Conservation (phyloP, 2,329 filamentous ascomycete genomes). For the Periconia macrospinosa region DNA sequence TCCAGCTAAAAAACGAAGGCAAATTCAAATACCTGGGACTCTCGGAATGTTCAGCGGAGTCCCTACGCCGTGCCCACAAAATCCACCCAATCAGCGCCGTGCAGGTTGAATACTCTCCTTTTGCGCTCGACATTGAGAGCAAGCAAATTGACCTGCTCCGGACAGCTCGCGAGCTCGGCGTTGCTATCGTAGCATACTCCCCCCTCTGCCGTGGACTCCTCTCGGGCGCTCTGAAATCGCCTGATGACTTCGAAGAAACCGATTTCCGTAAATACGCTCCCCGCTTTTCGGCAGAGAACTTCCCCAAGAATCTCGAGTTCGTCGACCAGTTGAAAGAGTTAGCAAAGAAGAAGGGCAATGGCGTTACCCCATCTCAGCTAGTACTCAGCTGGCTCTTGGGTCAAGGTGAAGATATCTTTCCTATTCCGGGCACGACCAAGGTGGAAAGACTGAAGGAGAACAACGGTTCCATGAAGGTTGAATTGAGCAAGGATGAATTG, state of each 20-base stretch:
- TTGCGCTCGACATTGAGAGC: conserved; percentile 52
- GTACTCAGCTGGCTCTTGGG: conserved; percentile 47
- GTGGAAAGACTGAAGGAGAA: conserved; percentile 36
- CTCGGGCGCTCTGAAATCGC: conserved; percentile 30
- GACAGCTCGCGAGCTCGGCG: conserved; percentile 49
- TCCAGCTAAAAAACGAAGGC: conserved; percentile 58
- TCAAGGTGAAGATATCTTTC: conserved; percentile 55
- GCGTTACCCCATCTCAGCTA: conserved; percentile 59
- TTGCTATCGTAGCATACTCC: conserved; percentile 43
- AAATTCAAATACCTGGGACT: conserved; percentile 55
- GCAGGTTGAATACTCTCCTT: conserved; percentile 57
- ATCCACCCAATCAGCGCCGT: conserved; percentile 53
- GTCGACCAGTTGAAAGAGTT: conserved; percentile 33
- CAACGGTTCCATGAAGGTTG: conserved; percentile 25
- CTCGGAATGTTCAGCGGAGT: conserved; percentile 47
- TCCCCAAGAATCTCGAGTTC: conserved; percentile 40
- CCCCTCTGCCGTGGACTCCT: conserved; percentile 42
- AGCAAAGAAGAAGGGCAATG: conserved; percentile 50
- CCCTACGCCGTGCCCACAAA: conserved; percentile 52
- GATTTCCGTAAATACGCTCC: conserved; percentile 36
- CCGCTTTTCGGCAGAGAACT: conserved; percentile 47
- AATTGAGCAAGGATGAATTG: conserved; percentile 32
- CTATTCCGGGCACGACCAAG: conserved; percentile 56
- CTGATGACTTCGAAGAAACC: conserved; percentile 50
- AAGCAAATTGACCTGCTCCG: conserved; percentile 37